Evolutionary conservation across 1,284 basidiomycete species (phyloP), one percentile per base, ranked within the genome.

Genomic region (Cutaneotrichosporon sp.): DNA sequence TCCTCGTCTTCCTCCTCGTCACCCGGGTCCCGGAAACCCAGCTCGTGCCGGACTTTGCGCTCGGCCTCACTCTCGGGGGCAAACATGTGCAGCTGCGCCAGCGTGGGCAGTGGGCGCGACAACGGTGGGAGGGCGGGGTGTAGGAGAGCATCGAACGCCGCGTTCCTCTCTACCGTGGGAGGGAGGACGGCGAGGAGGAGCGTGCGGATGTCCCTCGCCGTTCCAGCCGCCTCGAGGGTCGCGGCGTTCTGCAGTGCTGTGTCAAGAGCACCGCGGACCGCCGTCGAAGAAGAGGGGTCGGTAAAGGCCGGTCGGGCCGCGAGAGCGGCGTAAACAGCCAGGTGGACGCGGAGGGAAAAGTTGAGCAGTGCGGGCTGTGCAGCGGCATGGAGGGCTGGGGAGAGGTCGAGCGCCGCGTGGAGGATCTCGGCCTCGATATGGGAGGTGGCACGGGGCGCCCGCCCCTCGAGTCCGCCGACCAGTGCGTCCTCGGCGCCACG

Each of bases 401-500:
- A 63, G 42, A 67, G 62, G 38, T 38, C 47, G n/a, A 91, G 75
- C 18, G 88, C 84, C 9, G 76, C 73, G 9, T 90, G 72, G 32
- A 90, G 67, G 14, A 84, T 80, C 30, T 86, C 81, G 21, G 84
- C 85, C 31, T 89, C 88, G 26, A 82, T 81, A 5, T 66, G 62
- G 0, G 83, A 83, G 0, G 84, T 74, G 67, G 85, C 87, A 36
- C 87, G 73, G 4, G 85, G 81, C 32, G 82, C 79, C 47, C 83
- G 81, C 1, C 84, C 81, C 55, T 80, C 78, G 14, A 81, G 66
- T 5, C 82, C 75, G 60, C 85, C 87, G 73, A 95, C 87, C 10
- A 90, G 80, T 69, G 90, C 89, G 68, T 92, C 91, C 31, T 88
- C 90, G 73, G 90, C 90, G 59, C 85, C 88, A 38, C 88, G 84